Evolutionary conservation across 1,284 basidiomycete species (phyloP).

Genomic region (Malassezia pachydermatis): DNA sequence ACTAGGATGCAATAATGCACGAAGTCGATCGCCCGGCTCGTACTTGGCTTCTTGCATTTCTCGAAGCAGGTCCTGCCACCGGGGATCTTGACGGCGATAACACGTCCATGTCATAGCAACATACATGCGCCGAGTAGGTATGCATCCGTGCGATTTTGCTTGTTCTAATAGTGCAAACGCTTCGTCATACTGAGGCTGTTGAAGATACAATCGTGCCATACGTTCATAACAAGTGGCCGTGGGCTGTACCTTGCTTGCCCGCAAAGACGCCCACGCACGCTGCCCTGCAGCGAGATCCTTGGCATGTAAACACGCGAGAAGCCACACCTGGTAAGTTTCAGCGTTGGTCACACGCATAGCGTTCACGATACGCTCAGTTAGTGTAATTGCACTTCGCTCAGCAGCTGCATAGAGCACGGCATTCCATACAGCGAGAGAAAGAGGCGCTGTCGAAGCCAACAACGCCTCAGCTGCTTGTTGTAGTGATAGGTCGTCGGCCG

Average conservation of each 20-base stretch:
- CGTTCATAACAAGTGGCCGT: conserved; percentile 27
- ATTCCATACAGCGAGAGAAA: not conserved
- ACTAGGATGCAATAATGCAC: not conserved
- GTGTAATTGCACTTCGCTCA: not conserved
- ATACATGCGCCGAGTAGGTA: conserved; percentile 28
- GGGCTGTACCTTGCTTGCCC: conserved; percentile 10
- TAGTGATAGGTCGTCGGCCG: conserved; percentile 9
- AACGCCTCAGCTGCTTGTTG: conserved; percentile 17
- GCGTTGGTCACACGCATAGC: conserved; percentile 10
- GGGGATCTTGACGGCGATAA: conserved; percentile 19
- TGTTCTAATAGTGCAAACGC: conserved; percentile 33
- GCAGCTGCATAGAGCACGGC: conserved; percentile 14
- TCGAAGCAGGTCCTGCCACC: conserved; percentile 21
- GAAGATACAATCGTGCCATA: conserved; percentile 26
- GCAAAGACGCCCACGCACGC: conserved; percentile 19
- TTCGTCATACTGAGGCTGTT: conserved; percentile 26
- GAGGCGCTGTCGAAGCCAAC: not conserved
- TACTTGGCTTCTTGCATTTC: conserved; percentile 32
- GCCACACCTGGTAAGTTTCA: conserved; percentile 24
- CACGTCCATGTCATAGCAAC: conserved; percentile 32
- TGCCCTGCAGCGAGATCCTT: conserved; percentile 20
- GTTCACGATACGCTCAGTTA: not conserved
- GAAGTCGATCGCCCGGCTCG: conserved; percentile 11
- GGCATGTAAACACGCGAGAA: conserved; percentile 22
- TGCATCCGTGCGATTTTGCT: conserved; percentile 20